These are phyloP conservation scores for Endocalyx cinctus DNA, from an alignment of 2,329 filamentous ascomycete species.

Conservation along the genomic window DNA sequence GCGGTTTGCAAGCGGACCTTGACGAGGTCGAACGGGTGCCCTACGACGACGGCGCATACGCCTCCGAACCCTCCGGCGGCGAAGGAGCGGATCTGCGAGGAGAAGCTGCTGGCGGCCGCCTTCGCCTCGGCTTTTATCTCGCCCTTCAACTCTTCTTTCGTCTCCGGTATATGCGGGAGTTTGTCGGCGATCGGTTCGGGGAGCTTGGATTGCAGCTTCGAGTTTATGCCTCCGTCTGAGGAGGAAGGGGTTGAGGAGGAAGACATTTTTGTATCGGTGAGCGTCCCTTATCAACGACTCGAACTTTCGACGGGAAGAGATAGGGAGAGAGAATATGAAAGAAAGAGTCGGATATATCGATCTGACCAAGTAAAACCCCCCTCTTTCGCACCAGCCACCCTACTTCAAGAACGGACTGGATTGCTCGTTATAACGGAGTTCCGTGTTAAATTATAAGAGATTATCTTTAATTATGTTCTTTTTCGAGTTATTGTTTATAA, in stretches of 20 bases:
- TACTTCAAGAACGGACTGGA: too few relatives aligned
- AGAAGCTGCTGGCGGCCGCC: constrained; percentile 32
- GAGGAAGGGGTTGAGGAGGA: too few relatives aligned
- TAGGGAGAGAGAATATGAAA: too few relatives aligned
- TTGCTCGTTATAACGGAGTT: too few relatives aligned
- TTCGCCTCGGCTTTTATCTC: constrained; percentile 38
- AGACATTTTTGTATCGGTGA: constrained; percentile 14
- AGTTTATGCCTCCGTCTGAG: constrained; percentile 25
- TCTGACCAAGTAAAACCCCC: too few relatives aligned
- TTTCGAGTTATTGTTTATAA: too few relatives aligned
- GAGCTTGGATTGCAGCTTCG: constrained; percentile 26
- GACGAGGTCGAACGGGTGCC: constrained; percentile 95
- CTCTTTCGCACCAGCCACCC: too few relatives aligned
- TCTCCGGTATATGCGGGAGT: constrained; percentile 40
- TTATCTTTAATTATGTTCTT: too few relatives aligned
- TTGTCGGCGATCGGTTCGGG: constrained; percentile 32
- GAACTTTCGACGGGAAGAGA: too few relatives aligned
- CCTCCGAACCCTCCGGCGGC: constrained; percentile 89
- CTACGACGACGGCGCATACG: constrained; percentile 87
- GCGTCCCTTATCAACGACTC: too few relatives aligned
- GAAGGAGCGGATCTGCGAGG: constrained; percentile 68
- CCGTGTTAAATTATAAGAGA: too few relatives aligned
- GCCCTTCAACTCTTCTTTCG: constrained; percentile 39
- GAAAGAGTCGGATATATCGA: too few relatives aligned
- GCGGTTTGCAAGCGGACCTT: constrained; percentile 97